Evolutionary conservation across 352 stramenopile species (phyloP).

Genomic region (Pythium periplocum): DNA sequence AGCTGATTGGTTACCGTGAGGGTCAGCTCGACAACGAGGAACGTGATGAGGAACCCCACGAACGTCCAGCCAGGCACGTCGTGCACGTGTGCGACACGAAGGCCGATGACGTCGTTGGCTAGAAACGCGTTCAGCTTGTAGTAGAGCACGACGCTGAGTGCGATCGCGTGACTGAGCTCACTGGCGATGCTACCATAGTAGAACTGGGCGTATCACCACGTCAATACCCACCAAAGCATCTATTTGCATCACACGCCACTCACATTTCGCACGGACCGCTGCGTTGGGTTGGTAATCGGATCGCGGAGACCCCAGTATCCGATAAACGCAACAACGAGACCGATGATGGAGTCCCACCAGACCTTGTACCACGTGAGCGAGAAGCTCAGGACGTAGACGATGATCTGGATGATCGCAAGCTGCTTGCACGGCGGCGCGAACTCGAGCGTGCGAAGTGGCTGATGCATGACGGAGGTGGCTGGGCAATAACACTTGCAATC

Average conservation of each 20-base stretch:
- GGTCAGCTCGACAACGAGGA: slow-evolving; percentile 43
- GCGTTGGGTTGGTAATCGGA: slow-evolving; percentile 23
- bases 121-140: slow-evolving; percentile 52
- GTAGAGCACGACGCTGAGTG: slow-evolving; percentile 48
- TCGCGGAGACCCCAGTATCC: slow-evolving; percentile 56
- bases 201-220: slow-evolving; percentile 26
- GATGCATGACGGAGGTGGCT: background rate
- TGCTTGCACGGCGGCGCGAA: slow-evolving; percentile 56
- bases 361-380: slow-evolving; percentile 74
- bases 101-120: slow-evolving; percentile 43
- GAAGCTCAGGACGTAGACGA: slow-evolving; percentile 55
- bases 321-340: slow-evolving; percentile 32
- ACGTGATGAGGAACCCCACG: slow-evolving; percentile 61
- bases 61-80: slow-evolving; percentile 33
- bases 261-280: slow-evolving; percentile 1
- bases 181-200: slow-evolving; percentile 47
- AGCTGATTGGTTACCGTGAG: slow-evolving; percentile 39
- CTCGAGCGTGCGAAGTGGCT: slow-evolving; percentile 51
- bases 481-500: too few species aligned
- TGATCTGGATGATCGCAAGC: slow-evolving; percentile 44
- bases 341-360: slow-evolving; percentile 76
- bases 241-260: background rate
- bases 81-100: slow-evolving; percentile 13
- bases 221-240: background rate
- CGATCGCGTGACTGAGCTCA: slow-evolving; percentile 54